Evolutionary conservation across 306 rosid species (phyloP).

Genomic region (Adenanthera pavonina): DNA sequence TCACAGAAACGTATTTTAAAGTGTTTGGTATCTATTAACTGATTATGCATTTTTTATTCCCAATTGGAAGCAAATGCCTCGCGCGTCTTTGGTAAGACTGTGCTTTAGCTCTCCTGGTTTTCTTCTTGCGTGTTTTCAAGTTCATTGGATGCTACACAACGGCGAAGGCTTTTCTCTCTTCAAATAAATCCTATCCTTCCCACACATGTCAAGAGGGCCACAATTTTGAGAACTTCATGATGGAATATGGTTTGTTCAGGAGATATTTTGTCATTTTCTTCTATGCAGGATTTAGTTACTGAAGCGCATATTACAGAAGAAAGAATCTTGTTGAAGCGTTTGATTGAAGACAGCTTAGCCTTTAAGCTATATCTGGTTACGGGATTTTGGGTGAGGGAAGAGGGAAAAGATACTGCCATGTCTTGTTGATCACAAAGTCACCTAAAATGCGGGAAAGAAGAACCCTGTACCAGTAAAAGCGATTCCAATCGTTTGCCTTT

Average conservation of each 20-base stretch:
- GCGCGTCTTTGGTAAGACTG: not conserved
- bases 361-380: not conserved
- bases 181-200: not conserved
- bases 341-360: not conserved
- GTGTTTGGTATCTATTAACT: not conserved
- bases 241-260: not conserved
- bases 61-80: conserved; percentile 10
- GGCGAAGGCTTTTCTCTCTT: not conserved
- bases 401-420: not conserved
- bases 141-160: not conserved
- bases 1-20: not conserved
- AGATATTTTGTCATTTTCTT: not conserved
- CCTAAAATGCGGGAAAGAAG: conserved; percentile 6
- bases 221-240: not conserved
- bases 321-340: not conserved
- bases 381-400: not conserved
- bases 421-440: not conserved
- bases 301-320: not conserved
- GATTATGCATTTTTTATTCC: not conserved
- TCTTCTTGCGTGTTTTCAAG: not conserved
- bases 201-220: not conserved
- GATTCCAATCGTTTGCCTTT: conserved; percentile 20
- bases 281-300: not conserved
- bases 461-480: not conserved
- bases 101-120: conserved; percentile 14